Evolutionary conservation across 352 stramenopile genomes (phyloP).

Genomic region (Phytopythium cucurbitacearum): DNA sequence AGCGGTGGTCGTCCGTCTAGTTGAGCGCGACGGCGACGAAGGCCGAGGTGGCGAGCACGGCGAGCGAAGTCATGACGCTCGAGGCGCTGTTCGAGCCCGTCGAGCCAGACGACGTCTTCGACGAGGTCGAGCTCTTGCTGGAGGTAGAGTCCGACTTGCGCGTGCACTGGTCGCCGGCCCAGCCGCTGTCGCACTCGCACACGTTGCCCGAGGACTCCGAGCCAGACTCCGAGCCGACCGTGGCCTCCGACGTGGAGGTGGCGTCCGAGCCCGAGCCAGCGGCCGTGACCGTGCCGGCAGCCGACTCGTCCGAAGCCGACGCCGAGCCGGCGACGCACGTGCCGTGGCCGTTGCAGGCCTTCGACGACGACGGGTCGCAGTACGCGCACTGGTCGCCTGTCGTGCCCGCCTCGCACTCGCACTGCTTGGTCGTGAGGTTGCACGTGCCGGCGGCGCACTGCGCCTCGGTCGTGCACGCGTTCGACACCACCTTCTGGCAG

Average conservation of each 20-base stretch:
- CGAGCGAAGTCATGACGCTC: conserved; percentile 19
- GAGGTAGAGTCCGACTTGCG: conserved; percentile 37
- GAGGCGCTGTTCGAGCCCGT: conserved; percentile 22
- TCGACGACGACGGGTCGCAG: conserved; percentile 48
- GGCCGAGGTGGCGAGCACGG: conserved; percentile 23
- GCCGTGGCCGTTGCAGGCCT: conserved; percentile 58
- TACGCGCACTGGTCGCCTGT: conserved; percentile 65
- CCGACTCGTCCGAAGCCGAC: conserved; percentile 10
- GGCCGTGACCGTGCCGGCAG: conserved; percentile 5
- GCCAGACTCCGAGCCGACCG: conserved; percentile 22
- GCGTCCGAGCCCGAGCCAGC: conserved; percentile 17
- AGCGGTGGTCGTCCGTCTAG: conserved; percentile 18
- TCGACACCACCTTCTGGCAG: conserved; percentile 70
- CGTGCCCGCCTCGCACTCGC: conserved; percentile 56
- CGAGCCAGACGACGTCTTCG: conserved; percentile 16
- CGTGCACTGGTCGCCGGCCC: conserved; percentile 53
- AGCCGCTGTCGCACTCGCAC: conserved; percentile 58
- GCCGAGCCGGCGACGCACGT: conserved; percentile 36
- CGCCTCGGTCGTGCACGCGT: conserved; percentile 60
- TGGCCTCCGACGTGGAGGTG: conserved; percentile 12
- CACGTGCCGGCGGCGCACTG: conserved; percentile 66
- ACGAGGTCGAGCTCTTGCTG: conserved; percentile 5
- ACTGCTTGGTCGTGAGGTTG: conserved; percentile 57
- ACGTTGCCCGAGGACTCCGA: conserved; percentile 18
- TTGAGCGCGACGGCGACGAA: conserved; percentile 31